Evolutionary conservation across 345 rosid species (phyloP).

Genomic region (Melaleuca quinquenervia): DNA sequence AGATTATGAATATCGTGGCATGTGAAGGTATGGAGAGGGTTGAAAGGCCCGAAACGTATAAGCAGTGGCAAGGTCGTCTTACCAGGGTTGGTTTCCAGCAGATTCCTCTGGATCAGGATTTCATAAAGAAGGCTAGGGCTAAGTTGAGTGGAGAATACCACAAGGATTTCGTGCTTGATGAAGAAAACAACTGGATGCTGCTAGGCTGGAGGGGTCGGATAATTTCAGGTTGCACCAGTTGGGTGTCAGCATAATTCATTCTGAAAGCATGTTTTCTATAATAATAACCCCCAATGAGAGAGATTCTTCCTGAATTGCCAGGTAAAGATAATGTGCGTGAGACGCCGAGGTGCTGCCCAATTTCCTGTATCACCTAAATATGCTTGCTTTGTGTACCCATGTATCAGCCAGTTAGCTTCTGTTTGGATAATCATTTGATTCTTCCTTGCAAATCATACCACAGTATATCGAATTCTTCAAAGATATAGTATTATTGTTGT

Average conservation of each 20-base stretch:
- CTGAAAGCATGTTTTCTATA: background rate
- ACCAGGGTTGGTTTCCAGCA: conserved; percentile 45
- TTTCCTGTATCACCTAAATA: background rate
- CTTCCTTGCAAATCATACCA: background rate
- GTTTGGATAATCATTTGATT: background rate
- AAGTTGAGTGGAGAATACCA: conserved; percentile 53
- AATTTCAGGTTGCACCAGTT: conserved; percentile 46
- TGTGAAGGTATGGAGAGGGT: conserved; percentile 39
- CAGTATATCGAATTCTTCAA: background rate
- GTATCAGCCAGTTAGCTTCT: background rate
- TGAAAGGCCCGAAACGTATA: conserved; percentile 45
- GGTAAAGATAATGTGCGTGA: background rate
- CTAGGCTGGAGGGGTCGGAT: conserved; percentile 94
- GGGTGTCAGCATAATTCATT: conserved; percentile 18
- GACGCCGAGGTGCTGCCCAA: background rate
- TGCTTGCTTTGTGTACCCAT: background rate
- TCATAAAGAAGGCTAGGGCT: conserved; percentile 13
- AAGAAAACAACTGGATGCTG: conserved; percentile 64
- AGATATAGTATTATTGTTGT: background rate
- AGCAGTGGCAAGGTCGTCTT: conserved; percentile 38
- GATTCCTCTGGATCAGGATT: conserved; percentile 18
- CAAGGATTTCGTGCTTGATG: conserved; percentile 62
- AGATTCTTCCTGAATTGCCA: background rate
- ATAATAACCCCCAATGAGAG: background rate
- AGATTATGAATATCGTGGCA: conserved; percentile 26